Conservation (phyloP, 345 rosid genomes). For the Balakata baccata region DNA sequence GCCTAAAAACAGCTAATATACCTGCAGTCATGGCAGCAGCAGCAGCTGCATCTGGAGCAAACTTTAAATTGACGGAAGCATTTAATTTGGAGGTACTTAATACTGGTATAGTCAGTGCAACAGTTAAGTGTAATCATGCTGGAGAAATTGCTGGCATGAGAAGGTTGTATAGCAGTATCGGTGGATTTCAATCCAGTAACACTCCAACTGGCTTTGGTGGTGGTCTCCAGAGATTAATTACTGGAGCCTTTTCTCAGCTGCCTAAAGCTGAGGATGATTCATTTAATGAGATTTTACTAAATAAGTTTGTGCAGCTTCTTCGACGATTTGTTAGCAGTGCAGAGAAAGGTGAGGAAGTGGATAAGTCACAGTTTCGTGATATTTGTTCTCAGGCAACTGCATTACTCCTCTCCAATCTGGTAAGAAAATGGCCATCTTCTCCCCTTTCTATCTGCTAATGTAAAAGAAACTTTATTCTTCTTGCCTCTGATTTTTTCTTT, state of each 20-base stretch:
- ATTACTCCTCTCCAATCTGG: conserved; percentile 90
- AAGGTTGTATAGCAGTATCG: conserved; percentile 87
- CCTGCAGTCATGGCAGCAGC: conserved; percentile 99
- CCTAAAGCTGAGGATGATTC: conserved; percentile 71
- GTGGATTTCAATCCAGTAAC: conserved; percentile 76
- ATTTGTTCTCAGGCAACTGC: conserved; percentile 97
- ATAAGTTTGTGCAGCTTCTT: conserved; percentile 80
- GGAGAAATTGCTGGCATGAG: conserved; percentile 99
- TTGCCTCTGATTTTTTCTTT: conserved; percentile 20
- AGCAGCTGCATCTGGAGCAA: conserved; percentile 97
- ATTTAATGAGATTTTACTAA: conserved; percentile 82
- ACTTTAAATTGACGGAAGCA: conserved; percentile 74
- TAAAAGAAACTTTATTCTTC: conserved; percentile 11
- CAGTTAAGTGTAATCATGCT: conserved; percentile 88
- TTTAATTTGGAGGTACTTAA: conserved; percentile 96
- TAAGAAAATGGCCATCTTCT: conserved; percentile 29
- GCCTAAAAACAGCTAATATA: conserved; percentile 80
- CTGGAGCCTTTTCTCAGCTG: conserved; percentile 82
- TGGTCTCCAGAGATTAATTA: conserved; percentile 82
- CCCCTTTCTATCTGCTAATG: background rate
- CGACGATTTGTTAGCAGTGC: conserved; percentile 86
- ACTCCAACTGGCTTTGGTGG: conserved; percentile 50
- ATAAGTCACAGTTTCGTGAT: conserved; percentile 82
- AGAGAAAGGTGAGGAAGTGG: conserved; percentile 89
- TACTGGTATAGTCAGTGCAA: conserved; percentile 94